phyloP scores from a whole-genome alignment of 306 rosid species.

The Vicia faba region DNA sequence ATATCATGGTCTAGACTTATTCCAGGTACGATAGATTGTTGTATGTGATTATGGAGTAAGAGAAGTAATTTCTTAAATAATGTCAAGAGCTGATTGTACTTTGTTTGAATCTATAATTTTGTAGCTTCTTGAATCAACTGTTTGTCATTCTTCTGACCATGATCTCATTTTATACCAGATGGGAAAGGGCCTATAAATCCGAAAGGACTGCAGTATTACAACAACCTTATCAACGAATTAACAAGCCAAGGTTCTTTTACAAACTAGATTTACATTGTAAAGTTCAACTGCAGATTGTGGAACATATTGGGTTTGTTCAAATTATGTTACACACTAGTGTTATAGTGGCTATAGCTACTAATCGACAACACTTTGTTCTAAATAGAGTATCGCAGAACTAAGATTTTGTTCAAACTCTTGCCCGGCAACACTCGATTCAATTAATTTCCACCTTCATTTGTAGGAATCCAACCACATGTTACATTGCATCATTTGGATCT shows the following conservation, averaged over 20 bases:
- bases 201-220: conserved; percentile 65
- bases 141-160: not conserved
- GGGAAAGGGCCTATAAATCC: conserved; percentile 71
- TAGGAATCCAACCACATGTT: conserved; percentile 80
- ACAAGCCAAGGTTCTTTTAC: conserved; percentile 48
- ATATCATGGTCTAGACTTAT: conserved; percentile 32
- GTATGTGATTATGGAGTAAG: no score
- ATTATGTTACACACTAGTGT: not conserved
- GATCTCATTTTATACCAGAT: no score
- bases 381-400: not conserved
- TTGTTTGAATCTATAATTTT: not conserved
- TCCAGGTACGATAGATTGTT: conserved; percentile 11
- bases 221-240: conserved; percentile 66
- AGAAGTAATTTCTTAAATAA: not conserved
- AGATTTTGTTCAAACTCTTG: not conserved
- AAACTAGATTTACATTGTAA: not conserved
- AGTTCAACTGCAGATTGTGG: not conserved
- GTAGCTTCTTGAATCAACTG: conserved; percentile 12
- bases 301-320: not conserved
- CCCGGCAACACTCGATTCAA: not conserved
- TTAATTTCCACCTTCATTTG: not conserved
- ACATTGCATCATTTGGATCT: conserved; percentile 59
- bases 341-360: not conserved
- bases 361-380: not conserved
- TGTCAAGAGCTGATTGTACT: not conserved